phyloP scores from a whole-genome alignment of 352 stramenopile species.

The Globisporangium alternatum region DNA sequence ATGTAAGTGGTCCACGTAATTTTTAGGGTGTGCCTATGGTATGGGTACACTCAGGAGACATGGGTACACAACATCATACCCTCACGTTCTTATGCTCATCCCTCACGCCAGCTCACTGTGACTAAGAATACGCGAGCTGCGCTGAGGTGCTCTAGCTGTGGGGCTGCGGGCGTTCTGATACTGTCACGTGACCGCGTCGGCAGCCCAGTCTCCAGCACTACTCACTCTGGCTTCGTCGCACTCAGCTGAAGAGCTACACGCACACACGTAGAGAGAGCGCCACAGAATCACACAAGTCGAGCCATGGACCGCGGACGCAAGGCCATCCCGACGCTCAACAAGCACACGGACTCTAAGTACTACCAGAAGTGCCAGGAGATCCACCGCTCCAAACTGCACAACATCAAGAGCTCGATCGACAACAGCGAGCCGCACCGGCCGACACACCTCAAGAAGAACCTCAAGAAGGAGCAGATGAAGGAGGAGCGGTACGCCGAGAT shows the following conservation, averaged over 20 bases:
- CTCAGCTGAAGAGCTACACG: slow-evolving; percentile 2
- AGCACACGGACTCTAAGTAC: slow-evolving; percentile 84
- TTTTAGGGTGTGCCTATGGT: background rate
- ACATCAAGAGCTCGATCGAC: slow-evolving; percentile 94
- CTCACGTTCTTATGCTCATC: background rate
- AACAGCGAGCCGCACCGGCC: slow-evolving; percentile 91
- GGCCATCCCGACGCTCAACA: slow-evolving; percentile 85
- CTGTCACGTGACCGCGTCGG: background rate
- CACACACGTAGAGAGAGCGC: background rate
- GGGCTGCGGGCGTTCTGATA: background rate
- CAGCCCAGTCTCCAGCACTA: background rate
- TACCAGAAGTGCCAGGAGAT: slow-evolving; percentile 87
- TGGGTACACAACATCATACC: background rate
- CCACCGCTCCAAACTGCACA: slow-evolving; percentile 72
- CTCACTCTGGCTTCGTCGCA: slow-evolving; percentile 7
- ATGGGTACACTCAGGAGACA: background rate
- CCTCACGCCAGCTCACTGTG: too few relatives aligned
- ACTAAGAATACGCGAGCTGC: background rate
- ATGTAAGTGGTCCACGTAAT: background rate
- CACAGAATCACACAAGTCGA: too few relatives aligned
- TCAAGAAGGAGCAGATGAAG: slow-evolving; percentile 97
- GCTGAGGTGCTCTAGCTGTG: background rate
- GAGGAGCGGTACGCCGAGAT: slow-evolving; percentile 94
- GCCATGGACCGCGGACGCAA: slow-evolving; percentile 84
- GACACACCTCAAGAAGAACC: slow-evolving; percentile 92